These are phyloP conservation scores for Chondrus crispus DNA, from an alignment of 23 red algal genomes.

Conservation along the genomic window DNA sequence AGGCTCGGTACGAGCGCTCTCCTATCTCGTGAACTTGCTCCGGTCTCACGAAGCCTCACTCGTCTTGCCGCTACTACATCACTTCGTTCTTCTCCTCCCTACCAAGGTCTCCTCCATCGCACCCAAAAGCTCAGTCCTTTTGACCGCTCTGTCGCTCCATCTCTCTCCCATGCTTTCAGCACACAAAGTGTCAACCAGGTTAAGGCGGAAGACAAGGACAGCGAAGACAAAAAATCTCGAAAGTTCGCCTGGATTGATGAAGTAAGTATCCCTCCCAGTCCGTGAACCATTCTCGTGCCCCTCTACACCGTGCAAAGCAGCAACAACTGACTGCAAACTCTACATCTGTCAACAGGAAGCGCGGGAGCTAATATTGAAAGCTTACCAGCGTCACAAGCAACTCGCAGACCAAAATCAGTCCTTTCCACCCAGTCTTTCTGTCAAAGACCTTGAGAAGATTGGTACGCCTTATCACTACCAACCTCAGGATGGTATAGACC, in stretches of 20 bases:
- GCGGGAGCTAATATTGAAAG: slow-evolving; percentile 41
- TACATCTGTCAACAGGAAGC: slow-evolving; percentile 54
- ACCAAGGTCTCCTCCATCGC: no score
- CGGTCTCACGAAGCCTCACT: no score
- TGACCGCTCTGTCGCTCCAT: no score
- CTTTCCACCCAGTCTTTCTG: slow-evolving; percentile 52
- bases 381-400: slow-evolving; percentile 66
- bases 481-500: slow-evolving; percentile 75
- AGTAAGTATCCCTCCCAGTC: not conserved
- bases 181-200: no score
- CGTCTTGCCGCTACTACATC: no score
- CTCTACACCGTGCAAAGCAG: not conserved
- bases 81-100: no score
- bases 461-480: slow-evolving; percentile 44
- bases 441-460: slow-evolving; percentile 50
- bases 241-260: slow-evolving; percentile 6
- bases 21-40: no score
- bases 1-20: no score
- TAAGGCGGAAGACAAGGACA: no score
- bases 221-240: no score
- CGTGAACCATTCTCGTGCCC: not conserved
- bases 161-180: no score
- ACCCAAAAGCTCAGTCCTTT: no score
- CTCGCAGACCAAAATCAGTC: slow-evolving; percentile 58
- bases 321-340: not conserved